These are phyloP conservation scores for Microcos paniculata DNA, from an alignment of 345 rosid genomes.

Conservation along the genomic window DNA sequence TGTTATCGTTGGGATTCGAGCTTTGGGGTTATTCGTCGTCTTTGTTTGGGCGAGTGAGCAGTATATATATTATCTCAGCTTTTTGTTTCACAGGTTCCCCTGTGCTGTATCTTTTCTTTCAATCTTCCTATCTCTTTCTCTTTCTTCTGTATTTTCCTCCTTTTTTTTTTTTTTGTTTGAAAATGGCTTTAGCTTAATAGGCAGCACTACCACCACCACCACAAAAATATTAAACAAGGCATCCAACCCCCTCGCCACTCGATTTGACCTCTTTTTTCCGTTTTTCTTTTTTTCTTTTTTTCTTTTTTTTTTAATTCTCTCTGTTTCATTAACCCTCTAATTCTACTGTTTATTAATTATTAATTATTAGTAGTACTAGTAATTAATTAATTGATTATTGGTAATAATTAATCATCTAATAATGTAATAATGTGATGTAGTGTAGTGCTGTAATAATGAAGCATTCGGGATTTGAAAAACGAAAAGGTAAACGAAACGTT, in stretches of 20 bases:
- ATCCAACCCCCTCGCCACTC: constrained; percentile 38
- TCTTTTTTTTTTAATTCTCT: not conserved
- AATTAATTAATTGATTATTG: no score
- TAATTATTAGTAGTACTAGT: no score
- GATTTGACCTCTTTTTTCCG: constrained; percentile 37
- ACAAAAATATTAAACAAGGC: constrained; percentile 29
- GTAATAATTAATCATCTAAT: no score
- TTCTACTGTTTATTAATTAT: not conserved
- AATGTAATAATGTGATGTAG: no score
- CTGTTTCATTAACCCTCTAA: not conserved
- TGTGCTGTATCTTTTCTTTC: not conserved
- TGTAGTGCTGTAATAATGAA: no score
- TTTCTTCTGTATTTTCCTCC: not conserved
- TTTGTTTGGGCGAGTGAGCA: not conserved
- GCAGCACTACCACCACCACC: constrained; percentile 33
- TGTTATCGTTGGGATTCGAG: constrained; percentile 31
- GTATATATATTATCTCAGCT: constrained; percentile 8
- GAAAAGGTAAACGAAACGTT: no score
- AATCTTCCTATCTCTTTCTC: not conserved
- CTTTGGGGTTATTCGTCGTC: constrained; percentile 11
- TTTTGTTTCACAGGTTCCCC: not conserved
- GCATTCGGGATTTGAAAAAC: no score
- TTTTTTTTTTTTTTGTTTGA: not conserved
- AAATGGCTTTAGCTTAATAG: constrained; percentile 7
- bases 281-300: not conserved